Evolutionary conservation across 148 eudicot species (phyloP).

Genomic region (Pouteria glomerata): DNA sequence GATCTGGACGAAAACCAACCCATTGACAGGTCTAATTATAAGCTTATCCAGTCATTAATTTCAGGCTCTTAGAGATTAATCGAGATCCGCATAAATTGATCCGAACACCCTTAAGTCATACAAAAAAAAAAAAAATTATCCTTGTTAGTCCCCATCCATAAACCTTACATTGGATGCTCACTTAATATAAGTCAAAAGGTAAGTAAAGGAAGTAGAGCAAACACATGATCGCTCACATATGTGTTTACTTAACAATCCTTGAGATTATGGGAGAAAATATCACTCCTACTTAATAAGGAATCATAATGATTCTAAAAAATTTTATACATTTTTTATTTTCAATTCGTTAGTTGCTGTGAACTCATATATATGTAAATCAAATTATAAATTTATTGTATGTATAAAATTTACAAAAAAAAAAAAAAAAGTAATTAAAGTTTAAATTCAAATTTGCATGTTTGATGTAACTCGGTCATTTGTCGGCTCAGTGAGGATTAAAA

Average conservation of each 20-base stretch:
- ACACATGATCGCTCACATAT: neutral
- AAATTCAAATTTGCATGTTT: neutral
- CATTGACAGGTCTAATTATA: too few relatives aligned
- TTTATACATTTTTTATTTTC: too few relatives aligned
- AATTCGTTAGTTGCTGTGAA: too few relatives aligned
- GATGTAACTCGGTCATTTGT: neutral
- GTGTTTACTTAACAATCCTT: too few relatives aligned
- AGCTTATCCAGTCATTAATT: too few relatives aligned
- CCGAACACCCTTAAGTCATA: neutral
- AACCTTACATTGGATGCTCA: neutral
- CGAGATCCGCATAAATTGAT: neutral
- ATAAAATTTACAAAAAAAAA: too few relatives aligned
- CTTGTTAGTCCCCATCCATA: neutral
- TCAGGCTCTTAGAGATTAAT: too few relatives aligned
- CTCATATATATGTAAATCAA: neutral
- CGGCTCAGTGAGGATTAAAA: neutral
- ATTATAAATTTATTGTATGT: neutral
- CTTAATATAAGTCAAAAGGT: too few relatives aligned
- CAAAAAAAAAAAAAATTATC: neutral
- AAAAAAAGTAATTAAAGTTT: too few relatives aligned
- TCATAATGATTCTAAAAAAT: neutral
- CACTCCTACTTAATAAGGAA: neutral
- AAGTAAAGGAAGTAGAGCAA: neutral
- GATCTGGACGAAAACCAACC: too few relatives aligned
- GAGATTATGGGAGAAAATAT: too few relatives aligned